These are phyloP conservation scores for Vitis amurensis DNA, from an alignment of 164 flowering plant species.

Conservation along the genomic window DNA sequence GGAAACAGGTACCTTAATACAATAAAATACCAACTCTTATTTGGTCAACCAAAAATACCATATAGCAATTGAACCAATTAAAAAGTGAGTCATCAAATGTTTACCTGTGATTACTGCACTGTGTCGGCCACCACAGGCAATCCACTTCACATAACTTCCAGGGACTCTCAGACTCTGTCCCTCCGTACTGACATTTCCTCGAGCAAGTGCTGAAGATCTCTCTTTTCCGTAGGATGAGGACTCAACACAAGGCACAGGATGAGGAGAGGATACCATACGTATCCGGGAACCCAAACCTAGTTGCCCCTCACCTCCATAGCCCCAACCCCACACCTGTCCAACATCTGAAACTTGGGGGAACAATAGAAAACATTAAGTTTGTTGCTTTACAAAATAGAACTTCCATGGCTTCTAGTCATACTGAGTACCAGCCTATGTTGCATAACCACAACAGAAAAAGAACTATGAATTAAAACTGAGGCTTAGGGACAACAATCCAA, in stretches of 20 bases:
- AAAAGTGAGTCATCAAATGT: constrained; percentile 2
- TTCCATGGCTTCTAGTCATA: constrained; percentile 19
- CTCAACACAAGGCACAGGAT: constrained; percentile 84
- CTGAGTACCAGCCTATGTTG: not conserved
- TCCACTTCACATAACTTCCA: constrained; percentile 79
- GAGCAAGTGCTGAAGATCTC: constrained; percentile 40
- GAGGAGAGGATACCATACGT: constrained; percentile 96
- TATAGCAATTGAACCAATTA: constrained; percentile 3
- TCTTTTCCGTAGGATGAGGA: constrained; percentile 54
- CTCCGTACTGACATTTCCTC: constrained; percentile 54
- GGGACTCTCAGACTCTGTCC: constrained; percentile 58
- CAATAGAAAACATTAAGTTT: constrained; percentile 28
- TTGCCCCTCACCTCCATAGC: constrained; percentile 99
- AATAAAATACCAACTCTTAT: not conserved
- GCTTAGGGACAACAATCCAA: not conserved
- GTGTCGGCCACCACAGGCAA: constrained; percentile 98
- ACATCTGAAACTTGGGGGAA: constrained; percentile 69
- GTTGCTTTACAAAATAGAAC: constrained; percentile 13
- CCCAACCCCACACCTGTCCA: constrained; percentile 99
- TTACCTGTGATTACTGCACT: constrained; percentile 93
- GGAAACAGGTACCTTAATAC: not conserved
- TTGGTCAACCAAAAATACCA: not conserved
- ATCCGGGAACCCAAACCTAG: constrained; percentile 94
- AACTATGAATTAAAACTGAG: constrained; percentile 1
- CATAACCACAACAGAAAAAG: not conserved